phyloP scores from a whole-genome alignment of 129 eudicot genomes.

The Oenanthe sinensis region DNA sequence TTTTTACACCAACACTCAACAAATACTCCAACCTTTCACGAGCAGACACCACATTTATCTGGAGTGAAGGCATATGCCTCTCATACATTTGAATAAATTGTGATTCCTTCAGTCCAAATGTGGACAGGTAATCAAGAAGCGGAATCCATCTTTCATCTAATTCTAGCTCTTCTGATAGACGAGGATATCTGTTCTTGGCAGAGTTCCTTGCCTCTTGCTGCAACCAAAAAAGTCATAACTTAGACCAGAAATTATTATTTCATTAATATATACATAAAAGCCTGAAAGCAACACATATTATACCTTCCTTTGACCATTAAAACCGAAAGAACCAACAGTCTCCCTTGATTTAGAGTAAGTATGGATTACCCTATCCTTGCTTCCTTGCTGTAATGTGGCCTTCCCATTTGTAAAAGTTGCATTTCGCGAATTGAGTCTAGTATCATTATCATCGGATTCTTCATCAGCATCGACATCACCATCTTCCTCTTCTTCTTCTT shows the following conservation, averaged over 20 bases:
- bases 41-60: slow-evolving; percentile 64
- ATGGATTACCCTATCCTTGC: background rate
- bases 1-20: slow-evolving; percentile 76
- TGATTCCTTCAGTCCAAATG: slow-evolving; percentile 74
- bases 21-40: slow-evolving; percentile 75
- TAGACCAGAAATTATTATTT: background rate
- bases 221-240: slow-evolving; percentile 21
- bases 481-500: slow-evolving; percentile 19
- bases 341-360: background rate
- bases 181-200: slow-evolving; percentile 37
- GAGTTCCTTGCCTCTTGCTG: slow-evolving; percentile 38
- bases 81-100: slow-evolving; percentile 84
- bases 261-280: background rate
- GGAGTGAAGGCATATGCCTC: slow-evolving; percentile 81
- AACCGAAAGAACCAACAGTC: slow-evolving; percentile 3
- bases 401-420: slow-evolving; percentile 24
- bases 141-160: slow-evolving; percentile 78
- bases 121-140: slow-evolving; percentile 73
- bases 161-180: slow-evolving; percentile 58
- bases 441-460: slow-evolving; percentile 30
- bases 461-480: slow-evolving; percentile 1
- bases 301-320: slow-evolving; percentile 37
- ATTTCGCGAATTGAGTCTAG: slow-evolving; percentile 31
- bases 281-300: slow-evolving; percentile 13
- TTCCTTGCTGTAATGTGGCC: slow-evolving; percentile 22